Evolutionary conservation across 2,329 filamentous ascomycete species (phyloP).

Genomic region (Trichoderma endophyticum): DNA sequence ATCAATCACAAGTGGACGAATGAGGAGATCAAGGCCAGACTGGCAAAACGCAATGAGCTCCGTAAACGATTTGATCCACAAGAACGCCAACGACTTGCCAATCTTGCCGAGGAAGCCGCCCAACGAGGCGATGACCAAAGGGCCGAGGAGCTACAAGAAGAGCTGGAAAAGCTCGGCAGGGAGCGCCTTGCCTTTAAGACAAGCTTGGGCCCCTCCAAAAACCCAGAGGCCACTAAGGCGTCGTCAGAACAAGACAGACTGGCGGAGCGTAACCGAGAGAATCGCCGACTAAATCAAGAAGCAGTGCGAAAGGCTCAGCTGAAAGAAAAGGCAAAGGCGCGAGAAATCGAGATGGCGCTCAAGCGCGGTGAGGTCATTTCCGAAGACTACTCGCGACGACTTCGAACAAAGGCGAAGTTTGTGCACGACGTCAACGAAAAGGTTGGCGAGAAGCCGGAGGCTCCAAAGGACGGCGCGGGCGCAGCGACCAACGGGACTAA

Average conservation of each 20-base stretch:
- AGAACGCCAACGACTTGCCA: constrained; percentile 65
- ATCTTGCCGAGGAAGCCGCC: constrained; percentile 64
- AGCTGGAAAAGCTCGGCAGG: constrained; percentile 60
- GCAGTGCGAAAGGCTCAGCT: constrained; percentile 88
- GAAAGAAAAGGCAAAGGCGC: constrained; percentile 66
- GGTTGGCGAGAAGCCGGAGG: constrained; percentile 43
- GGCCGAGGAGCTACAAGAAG: constrained; percentile 53
- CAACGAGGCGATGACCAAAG: constrained; percentile 59
- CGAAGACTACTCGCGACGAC: constrained; percentile 58
- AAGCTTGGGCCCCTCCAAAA: constrained; percentile 54
- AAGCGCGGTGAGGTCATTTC: constrained; percentile 61
- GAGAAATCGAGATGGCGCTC: constrained; percentile 58
- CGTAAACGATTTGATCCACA: constrained; percentile 63
- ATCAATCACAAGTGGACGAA: constrained; percentile 80
- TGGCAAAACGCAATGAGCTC: constrained; percentile 67
- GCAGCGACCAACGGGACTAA: constrained; percentile 54
- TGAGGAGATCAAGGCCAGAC: constrained; percentile 74
- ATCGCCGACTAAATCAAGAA: constrained; percentile 80
- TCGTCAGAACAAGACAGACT: constrained; percentile 75
- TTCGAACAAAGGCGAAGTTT: constrained; percentile 66
- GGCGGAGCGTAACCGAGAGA: constrained; percentile 77
- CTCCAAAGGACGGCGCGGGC: constrained; percentile 48
- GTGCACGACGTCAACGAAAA: constrained; percentile 60
- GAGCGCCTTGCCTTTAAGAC: constrained; percentile 74
- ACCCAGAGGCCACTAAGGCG: constrained; percentile 45